These are phyloP conservation scores for Ceratobasidium sp. DNA, from an alignment of 1,284 basidiomycete species.

Conservation along the genomic window DNA sequence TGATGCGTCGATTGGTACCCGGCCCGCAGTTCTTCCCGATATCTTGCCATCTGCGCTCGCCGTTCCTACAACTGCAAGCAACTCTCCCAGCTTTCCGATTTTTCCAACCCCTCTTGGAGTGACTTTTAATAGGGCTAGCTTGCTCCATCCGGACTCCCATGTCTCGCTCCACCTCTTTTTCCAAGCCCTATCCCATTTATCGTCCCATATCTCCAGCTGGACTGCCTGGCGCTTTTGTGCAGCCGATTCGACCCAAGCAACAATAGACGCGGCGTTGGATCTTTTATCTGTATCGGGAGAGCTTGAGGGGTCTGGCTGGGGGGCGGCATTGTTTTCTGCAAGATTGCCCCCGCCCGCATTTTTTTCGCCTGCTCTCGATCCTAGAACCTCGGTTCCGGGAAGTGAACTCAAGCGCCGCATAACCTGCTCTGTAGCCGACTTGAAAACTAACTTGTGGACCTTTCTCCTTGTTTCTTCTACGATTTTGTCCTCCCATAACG, in stretches of 20 bases:
- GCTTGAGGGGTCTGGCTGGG: no score
- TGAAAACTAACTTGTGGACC: not conserved
- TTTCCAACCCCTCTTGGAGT: no score
- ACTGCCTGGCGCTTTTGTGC: not conserved
- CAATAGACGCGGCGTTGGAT: not conserved
- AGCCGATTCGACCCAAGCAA: slow-evolving; percentile 3
- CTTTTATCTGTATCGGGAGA: no score
- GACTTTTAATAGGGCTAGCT: not conserved
- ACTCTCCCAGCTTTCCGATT: not conserved
- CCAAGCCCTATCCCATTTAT: not conserved
- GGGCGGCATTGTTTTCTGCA: no score
- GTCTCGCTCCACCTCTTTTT: not conserved
- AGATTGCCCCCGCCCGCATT: no score
- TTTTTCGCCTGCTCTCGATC: no score
- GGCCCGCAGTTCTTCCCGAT: not conserved
- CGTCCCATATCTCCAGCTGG: not conserved
- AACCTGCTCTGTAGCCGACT: not conserved
- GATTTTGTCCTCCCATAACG: slow-evolving; percentile 6
- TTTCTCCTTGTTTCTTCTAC: not conserved
- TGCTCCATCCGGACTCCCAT: not conserved
- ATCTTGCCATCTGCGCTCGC: not conserved
- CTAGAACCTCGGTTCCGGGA: no score
- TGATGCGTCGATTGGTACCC: not conserved
- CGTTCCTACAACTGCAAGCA: not conserved
- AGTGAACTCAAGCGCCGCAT: no score